phyloP scores from a whole-genome alignment of 2,329 filamentous ascomycete species.

The Aspergillus oerlinghausenensis region DNA sequence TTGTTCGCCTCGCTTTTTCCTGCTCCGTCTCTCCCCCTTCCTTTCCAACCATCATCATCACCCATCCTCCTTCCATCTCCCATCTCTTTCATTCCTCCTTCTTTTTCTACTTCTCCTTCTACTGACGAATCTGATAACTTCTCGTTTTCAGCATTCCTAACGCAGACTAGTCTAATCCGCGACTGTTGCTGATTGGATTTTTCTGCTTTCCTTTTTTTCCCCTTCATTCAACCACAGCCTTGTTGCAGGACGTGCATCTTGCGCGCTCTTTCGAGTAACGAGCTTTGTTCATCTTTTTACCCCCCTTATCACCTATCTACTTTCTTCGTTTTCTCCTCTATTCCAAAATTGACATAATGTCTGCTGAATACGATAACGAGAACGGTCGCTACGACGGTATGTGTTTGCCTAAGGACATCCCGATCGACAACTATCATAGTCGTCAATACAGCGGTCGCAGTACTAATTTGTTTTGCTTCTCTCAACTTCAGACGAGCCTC shows the following conservation, averaged over 20 bases:
- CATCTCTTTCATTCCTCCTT: conserved; percentile 7
- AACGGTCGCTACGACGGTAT: conserved; percentile 63
- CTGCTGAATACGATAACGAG: conserved; percentile 60
- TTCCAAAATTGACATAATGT: conserved; percentile 31
- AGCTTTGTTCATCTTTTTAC: background rate
- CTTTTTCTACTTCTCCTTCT: conserved; percentile 1
- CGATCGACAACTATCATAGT: conserved; percentile 6
- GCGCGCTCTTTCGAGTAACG: conserved; percentile 2
- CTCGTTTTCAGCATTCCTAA: background rate
- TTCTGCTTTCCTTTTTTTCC: conserved; percentile 10
- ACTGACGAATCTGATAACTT: background rate
- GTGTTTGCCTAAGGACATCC: conserved; percentile 10
- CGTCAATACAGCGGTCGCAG: conserved; percentile 3
- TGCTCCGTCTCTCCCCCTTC: conserved; percentile 9
- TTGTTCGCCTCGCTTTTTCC: conserved; percentile 7
- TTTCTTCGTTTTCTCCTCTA: conserved; percentile 20
- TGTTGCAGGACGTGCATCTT: conserved; percentile 8
- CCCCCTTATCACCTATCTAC: background rate
- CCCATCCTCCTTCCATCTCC: conserved; percentile 6
- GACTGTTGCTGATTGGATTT: conserved; percentile 14
- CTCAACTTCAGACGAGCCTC: conserved; percentile 50
- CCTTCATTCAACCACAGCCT: background rate
- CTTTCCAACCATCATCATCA: conserved; percentile 15
- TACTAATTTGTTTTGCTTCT: conserved; percentile 12
- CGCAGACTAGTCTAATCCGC: background rate